phyloP scores from a whole-genome alignment of 2,329 filamentous ascomycete species.

The Magnaporthiopsis poae region DNA sequence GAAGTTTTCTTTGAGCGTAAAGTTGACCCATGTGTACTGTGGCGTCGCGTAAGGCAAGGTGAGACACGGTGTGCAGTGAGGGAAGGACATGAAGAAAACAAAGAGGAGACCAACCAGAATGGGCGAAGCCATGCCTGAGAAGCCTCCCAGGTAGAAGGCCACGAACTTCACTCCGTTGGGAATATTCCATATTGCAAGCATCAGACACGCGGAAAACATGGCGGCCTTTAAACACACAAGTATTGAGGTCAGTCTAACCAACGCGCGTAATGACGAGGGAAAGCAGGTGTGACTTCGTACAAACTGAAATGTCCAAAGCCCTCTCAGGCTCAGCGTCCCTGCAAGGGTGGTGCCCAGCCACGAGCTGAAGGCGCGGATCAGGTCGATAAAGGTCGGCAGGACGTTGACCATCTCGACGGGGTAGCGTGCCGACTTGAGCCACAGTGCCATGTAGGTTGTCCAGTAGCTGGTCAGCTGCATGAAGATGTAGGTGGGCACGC shows the following conservation, averaged over 20 bases:
- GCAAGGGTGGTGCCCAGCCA: slow-evolving; percentile 41
- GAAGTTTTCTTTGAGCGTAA: slow-evolving; percentile 5
- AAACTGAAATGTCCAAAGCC: slow-evolving; percentile 7
- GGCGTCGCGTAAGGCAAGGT: not conserved
- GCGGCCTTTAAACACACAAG: not conserved
- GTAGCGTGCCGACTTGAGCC: slow-evolving; percentile 40
- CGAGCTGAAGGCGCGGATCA: slow-evolving; percentile 37
- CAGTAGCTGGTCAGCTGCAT: slow-evolving; percentile 38
- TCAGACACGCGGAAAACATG: slow-evolving; percentile 6
- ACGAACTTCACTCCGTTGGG: slow-evolving; percentile 34
- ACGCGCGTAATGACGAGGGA: not conserved
- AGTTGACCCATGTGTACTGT: slow-evolving; percentile 6
- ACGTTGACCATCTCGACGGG: slow-evolving; percentile 39
- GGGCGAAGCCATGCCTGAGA: slow-evolving; percentile 5
- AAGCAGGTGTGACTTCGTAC: not conserved
- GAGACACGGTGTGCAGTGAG: not conserved
- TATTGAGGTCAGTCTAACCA: not conserved
- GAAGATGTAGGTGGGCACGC: slow-evolving; percentile 15
- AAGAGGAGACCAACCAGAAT: slow-evolving; percentile 1
- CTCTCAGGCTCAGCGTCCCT: slow-evolving; percentile 11
- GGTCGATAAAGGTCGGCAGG: slow-evolving; percentile 37
- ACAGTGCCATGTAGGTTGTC: slow-evolving; percentile 39
- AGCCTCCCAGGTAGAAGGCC: not conserved
- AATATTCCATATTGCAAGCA: slow-evolving; percentile 37
- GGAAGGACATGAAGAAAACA: too few relatives aligned